phyloP scores from a whole-genome alignment of 257 asterid species.

The Lantana camara region DNA sequence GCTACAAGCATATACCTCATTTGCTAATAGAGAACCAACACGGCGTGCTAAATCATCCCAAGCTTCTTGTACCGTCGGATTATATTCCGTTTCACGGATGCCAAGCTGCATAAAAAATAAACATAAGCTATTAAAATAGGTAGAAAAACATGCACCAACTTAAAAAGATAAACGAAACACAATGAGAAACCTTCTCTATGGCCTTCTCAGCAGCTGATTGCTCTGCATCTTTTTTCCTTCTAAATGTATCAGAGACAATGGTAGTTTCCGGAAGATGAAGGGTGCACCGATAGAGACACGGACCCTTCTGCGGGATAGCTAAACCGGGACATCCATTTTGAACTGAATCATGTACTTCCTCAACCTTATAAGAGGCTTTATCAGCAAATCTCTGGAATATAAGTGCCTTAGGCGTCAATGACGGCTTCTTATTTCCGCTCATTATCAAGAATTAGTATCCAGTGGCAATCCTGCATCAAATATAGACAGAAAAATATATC shows the following conservation, averaged over 20 bases:
- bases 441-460: slow-evolving; percentile 11
- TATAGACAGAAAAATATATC: not conserved
- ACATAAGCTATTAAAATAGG: not conserved
- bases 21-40: slow-evolving; percentile 62
- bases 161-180: not conserved
- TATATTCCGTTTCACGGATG: slow-evolving; percentile 59
- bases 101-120: slow-evolving; percentile 58
- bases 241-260: slow-evolving; percentile 65
- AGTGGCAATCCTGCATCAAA: not conserved
- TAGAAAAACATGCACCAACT: too few species aligned
- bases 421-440: slow-evolving; percentile 35
- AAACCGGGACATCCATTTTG: slow-evolving; percentile 72
- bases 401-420: slow-evolving; percentile 80
- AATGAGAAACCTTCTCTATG: slow-evolving; percentile 63
- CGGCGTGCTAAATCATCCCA: slow-evolving; percentile 72
- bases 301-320: slow-evolving; percentile 63
- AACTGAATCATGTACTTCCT: slow-evolving; percentile 64
- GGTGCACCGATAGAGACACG: slow-evolving; percentile 71
- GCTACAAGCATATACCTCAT: slow-evolving; percentile 59
- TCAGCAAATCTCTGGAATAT: slow-evolving; percentile 75
- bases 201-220: slow-evolving; percentile 96
- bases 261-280: slow-evolving; percentile 74
- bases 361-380: slow-evolving; percentile 70
- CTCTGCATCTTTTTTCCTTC: slow-evolving; percentile 86
- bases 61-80: slow-evolving; percentile 71